Evolutionary conservation across 495 filamentous ascomycete species (phyloP).

Genomic region (Xylaria scruposa): DNA sequence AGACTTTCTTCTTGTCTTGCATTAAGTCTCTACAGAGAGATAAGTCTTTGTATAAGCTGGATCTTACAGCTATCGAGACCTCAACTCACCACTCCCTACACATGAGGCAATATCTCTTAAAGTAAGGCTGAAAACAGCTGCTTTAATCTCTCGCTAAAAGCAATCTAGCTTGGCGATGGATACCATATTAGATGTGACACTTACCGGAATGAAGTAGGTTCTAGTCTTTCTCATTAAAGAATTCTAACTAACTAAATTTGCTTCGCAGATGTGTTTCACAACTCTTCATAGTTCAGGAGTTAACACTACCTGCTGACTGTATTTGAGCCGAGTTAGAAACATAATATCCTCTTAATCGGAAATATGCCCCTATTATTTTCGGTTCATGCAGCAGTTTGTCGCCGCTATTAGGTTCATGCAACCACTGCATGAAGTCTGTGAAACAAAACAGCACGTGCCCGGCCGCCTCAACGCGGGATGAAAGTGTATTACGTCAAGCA

Average conservation of each 20-base stretch:
- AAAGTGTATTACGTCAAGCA: slow-evolving; percentile 8
- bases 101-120: not conserved
- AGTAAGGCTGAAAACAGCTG: not conserved
- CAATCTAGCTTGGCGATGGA: not conserved
- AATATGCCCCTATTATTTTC: not conserved
- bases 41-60: not conserved
- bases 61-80: not conserved
- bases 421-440: not conserved
- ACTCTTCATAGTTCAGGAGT: not conserved
- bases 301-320: not conserved
- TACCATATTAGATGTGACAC: not conserved
- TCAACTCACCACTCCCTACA: too few species aligned
- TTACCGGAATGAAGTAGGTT: not conserved
- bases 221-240: not conserved
- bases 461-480: slow-evolving; percentile 2
- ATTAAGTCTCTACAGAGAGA: not conserved
- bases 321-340: not conserved
- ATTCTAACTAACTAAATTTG: not conserved
- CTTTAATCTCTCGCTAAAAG: not conserved
- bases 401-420: slow-evolving; percentile 4
- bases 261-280: not conserved
- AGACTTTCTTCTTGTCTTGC: not conserved
- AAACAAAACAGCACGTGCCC: not conserved
- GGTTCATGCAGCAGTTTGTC: not conserved
- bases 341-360: not conserved